Base-by-base conservation (phyloP, 768 basidiomycete genomes). In the Ramaria rubella region DNA sequence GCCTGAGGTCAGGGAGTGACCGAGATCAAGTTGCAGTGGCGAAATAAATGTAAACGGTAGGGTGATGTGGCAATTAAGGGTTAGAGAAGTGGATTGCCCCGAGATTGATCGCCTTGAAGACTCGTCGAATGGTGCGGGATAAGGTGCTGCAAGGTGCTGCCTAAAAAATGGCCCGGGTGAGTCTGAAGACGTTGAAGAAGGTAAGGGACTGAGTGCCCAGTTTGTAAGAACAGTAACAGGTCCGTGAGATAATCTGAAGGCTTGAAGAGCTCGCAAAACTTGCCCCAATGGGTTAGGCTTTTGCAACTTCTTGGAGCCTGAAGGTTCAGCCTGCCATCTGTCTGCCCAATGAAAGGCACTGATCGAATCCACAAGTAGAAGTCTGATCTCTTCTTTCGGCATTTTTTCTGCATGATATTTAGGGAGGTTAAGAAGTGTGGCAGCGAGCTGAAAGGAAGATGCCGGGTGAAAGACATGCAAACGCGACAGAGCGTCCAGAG, bases 281-380 rank as follows among this genome's bases (percentile, higher is more conserved):
- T 78, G 74, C 8, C 73, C 71, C 21, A 83, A 68, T 17, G 78
- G 70, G 50, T 63, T 70, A 4, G 61, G 44, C 14, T 65, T 59
- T 15, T 57, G 52, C 23, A 50, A 49, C 58, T 53, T 40, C 33
- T 29, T 44, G 30, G 48, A 46, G 30, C 12, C 30, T 5, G 50
- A 51, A 21, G 38, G 81, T 67, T 90, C 88, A 29, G 71, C 69
- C 36, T 73, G 72, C 64, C 82, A 84, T 40, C 85, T 81, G 66
- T 93, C 90, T 2, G 76, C 59, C 90, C 91, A 93, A 68, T 88
- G 81, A 64, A 85, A 89, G 0, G 87, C 67, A 65, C 84, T 85
- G 57, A 90, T 68, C 14, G 89, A 90, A 69, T 94, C 90, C 45
- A 93, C 72, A 9, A 80, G 81, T 34, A 94, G 68, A 53, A 90